Evolutionary conservation across 257 asterid species (phyloP).

Genomic region (Marsdenia floribunda): DNA sequence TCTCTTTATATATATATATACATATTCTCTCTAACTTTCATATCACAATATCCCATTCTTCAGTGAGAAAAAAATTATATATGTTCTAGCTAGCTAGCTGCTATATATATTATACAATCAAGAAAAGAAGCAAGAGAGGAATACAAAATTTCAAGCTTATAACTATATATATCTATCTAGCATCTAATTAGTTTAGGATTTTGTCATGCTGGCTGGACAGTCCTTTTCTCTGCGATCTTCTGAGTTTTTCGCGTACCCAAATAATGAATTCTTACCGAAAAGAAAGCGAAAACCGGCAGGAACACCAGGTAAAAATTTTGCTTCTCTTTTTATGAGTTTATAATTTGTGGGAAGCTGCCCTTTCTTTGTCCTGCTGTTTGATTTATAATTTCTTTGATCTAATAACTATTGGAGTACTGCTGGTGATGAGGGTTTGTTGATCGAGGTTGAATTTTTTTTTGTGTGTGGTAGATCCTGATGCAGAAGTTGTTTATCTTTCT

Average conservation of each 20-base stretch:
- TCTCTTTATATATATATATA: not conserved
- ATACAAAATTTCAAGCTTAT: conserved; percentile 4
- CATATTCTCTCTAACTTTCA: not conserved
- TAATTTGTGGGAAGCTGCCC: no score
- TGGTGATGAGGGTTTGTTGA: not conserved
- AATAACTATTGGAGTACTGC: no score
- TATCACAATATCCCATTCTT: not conserved
- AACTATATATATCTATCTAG: not conserved
- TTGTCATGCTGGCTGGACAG: conserved; percentile 26
- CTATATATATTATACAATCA: not conserved
- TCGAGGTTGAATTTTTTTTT: not conserved
- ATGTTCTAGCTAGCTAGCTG: no score
- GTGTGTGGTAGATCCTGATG: conserved; percentile 34
- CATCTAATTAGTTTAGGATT: not conserved
- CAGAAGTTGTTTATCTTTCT: conserved; percentile 36
- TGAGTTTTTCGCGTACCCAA: conserved; percentile 22
- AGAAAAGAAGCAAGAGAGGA: not conserved
- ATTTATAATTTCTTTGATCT: no score
- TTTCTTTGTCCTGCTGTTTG: no score
- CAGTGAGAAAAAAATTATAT: no score
- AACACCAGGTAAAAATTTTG: conserved; percentile 29
- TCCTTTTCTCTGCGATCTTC: conserved; percentile 32
- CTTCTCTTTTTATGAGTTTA: no score
- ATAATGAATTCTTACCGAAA: conserved; percentile 23
- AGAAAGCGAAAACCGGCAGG: conserved; percentile 43